Evolutionary conservation across 1,284 basidiomycete genomes (phyloP).

Genomic region (Leccinum insigne): DNA sequence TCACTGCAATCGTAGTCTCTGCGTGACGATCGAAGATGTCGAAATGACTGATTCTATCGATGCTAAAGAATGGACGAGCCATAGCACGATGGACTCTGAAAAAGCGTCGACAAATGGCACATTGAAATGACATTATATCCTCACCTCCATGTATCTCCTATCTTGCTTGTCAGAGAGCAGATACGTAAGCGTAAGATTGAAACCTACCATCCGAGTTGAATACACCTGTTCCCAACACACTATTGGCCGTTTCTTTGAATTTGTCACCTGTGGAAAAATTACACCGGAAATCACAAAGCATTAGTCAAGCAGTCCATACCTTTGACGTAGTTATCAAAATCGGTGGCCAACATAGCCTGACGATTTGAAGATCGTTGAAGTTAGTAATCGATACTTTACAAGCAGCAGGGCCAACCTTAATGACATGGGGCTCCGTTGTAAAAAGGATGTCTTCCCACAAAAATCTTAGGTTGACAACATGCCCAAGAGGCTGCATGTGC

Average conservation of each 20-base stretch:
- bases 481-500: slow-evolving; percentile 19
- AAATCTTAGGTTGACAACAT: slow-evolving; percentile 28
- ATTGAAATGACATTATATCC: not conserved
- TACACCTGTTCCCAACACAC: slow-evolving; percentile 44
- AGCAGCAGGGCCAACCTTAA: slow-evolving; percentile 16
- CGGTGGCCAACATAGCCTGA: slow-evolving; percentile 41
- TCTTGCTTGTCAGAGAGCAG: not conserved
- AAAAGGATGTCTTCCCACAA: slow-evolving; percentile 37
- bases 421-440: slow-evolving; percentile 35
- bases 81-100: slow-evolving; percentile 45
- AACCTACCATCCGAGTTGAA: slow-evolving; percentile 46
- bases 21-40: slow-evolving; percentile 47
- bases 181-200: not conserved
- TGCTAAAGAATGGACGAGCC: slow-evolving; percentile 47
- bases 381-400: not conserved
- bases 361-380: not conserved
- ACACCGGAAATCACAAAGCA: slow-evolving; percentile 7
- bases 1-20: slow-evolving; percentile 34
- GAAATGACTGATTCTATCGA: slow-evolving; percentile 47
- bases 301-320: slow-evolving; percentile 24
- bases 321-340: slow-evolving; percentile 45
- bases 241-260: slow-evolving; percentile 30
- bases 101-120: not conserved
- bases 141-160: slow-evolving; percentile 45
- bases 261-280: slow-evolving; percentile 27